Percentiles rank a stretch among this genome's conserved stretches.
Conservation (phyloP, 2,329 filamentous ascomycete genomes). For the Apiospora arundinis region DNA sequence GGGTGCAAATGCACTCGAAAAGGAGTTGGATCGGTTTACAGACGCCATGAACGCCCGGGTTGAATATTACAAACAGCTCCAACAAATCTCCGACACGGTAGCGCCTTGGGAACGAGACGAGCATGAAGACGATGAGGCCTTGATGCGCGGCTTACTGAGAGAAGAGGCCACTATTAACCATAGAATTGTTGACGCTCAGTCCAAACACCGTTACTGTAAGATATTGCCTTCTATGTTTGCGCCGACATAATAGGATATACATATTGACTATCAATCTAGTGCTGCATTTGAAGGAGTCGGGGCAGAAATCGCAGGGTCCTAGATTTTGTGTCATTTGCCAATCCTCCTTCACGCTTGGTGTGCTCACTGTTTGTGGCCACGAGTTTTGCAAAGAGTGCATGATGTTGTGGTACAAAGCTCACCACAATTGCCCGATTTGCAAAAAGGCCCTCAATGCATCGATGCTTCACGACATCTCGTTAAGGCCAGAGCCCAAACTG, state of each 20-base stretch:
- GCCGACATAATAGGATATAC: no score
- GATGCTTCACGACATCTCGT: slow-evolving; percentile 84
- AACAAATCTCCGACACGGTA: slow-evolving; percentile 89
- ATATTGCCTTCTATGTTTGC: slow-evolving; percentile 24
- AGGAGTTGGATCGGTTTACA: slow-evolving; percentile 78
- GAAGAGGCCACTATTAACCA: slow-evolving; percentile 59
- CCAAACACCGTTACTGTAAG: slow-evolving; percentile 77
- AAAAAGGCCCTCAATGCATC: slow-evolving; percentile 69
- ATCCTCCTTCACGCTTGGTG: slow-evolving; percentile 75
- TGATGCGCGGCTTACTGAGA: slow-evolving; percentile 48
- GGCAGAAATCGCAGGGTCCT: slow-evolving; percentile 67
- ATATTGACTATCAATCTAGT: slow-evolving; percentile 44
- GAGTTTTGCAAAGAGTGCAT: slow-evolving; percentile 92
- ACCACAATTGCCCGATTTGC: slow-evolving; percentile 84
- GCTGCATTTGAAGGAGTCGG: slow-evolving; percentile 59
- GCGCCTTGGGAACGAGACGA: slow-evolving; percentile 71
- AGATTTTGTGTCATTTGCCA: slow-evolving; percentile 89
- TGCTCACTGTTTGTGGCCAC: slow-evolving; percentile 87
- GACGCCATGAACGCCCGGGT: slow-evolving; percentile 83
- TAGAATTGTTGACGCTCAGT: slow-evolving; percentile 67
- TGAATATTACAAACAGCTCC: slow-evolving; percentile 89
- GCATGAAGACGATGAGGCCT: slow-evolving; percentile 51
- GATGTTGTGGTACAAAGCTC: slow-evolving; percentile 74
- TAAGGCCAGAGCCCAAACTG: slow-evolving; percentile 74
- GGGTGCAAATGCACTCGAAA: slow-evolving; percentile 56